These are phyloP conservation scores for Tricholoma sp. DNA, from an alignment of 768 basidiomycete genomes.

Conservation along the genomic window DNA sequence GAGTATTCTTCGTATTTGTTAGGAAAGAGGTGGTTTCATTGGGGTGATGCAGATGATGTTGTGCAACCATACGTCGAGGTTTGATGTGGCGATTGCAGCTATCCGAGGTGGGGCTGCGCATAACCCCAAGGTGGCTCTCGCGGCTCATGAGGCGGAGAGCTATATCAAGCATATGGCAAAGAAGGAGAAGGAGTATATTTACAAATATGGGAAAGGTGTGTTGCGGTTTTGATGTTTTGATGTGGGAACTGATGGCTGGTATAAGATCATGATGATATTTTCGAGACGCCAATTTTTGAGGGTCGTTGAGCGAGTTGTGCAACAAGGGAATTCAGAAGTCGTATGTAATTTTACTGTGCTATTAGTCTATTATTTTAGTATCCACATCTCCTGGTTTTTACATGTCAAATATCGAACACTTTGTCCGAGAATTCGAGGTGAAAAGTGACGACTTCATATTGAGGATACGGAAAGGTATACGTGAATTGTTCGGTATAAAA, in stretches of 20 bases:
- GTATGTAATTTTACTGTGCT: too few relatives aligned
- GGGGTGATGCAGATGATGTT: slow-evolving; percentile 59
- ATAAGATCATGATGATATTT: slow-evolving; percentile 40
- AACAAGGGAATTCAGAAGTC: too few relatives aligned
- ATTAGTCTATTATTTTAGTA: too few relatives aligned
- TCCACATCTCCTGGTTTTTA: too few relatives aligned
- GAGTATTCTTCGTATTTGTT: slow-evolving; percentile 17
- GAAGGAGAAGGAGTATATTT: slow-evolving; percentile 60
- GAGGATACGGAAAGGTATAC: background rate
- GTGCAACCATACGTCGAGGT: slow-evolving; percentile 62
- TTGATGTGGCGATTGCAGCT: slow-evolving; percentile 57
- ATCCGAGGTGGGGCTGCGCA: slow-evolving; percentile 47
- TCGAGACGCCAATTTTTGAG: slow-evolving; percentile 42
- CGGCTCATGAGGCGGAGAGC: slow-evolving; percentile 53
- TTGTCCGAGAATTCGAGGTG: background rate
- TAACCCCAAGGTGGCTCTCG: slow-evolving; percentile 51
- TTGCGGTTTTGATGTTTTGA: background rate
- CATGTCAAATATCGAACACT: background rate
- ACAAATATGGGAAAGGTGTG: slow-evolving; percentile 51
- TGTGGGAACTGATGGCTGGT: background rate
- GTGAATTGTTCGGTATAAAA: background rate
- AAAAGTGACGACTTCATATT: background rate
- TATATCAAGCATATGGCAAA: slow-evolving; percentile 53
- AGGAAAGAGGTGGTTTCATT: background rate
- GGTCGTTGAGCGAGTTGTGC: too few relatives aligned